Conservation (phyloP, 2,329 filamentous ascomycete genomes). For the Xylariaceae sp. region DNA sequence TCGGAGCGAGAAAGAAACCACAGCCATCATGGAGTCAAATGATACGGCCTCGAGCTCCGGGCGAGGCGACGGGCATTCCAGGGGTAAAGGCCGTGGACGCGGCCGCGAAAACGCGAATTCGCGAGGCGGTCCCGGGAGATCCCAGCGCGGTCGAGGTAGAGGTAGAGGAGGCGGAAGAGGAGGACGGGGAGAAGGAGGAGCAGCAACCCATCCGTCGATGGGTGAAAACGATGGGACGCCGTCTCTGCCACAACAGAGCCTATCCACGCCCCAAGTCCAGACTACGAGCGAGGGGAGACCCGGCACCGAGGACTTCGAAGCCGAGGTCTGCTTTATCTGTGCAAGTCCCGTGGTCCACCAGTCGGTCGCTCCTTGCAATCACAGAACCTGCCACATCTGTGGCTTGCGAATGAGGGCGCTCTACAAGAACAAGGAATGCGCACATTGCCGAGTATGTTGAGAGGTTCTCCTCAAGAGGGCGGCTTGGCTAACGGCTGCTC, state of each 20-base stretch:
- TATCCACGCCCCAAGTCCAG: slow-evolving; percentile 5
- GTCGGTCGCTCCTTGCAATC: slow-evolving; percentile 88
- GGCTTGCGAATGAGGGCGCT: slow-evolving; percentile 82
- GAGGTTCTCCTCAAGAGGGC: not conserved
- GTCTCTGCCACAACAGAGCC: slow-evolving; percentile 3
- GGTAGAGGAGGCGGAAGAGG: slow-evolving; percentile 26
- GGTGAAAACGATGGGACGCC: slow-evolving; percentile 10
- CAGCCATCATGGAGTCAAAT: no score
- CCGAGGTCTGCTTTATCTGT: slow-evolving; percentile 94
- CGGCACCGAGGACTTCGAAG: slow-evolving; percentile 53
- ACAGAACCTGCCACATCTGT: slow-evolving; percentile 95
- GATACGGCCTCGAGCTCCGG: slow-evolving; percentile 17
- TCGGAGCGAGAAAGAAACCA: no score
- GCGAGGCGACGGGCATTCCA: slow-evolving; percentile 24
- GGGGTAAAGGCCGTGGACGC: slow-evolving; percentile 36
- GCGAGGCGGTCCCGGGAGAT: slow-evolving; percentile 31
- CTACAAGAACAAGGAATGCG: slow-evolving; percentile 93
- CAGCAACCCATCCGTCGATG: not conserved
- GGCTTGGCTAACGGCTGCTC: slow-evolving; percentile 3
- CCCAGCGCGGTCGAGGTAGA: slow-evolving; percentile 23
- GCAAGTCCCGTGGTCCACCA: slow-evolving; percentile 83
- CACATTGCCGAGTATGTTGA: slow-evolving; percentile 76
- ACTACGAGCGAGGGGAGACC: slow-evolving; percentile 18
- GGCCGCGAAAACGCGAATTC: slow-evolving; percentile 27
- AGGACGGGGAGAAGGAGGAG: not conserved